Evolutionary conservation across 805 yeast species (phyloP).

Genomic region (Ogataea parapolymorpha): DNA sequence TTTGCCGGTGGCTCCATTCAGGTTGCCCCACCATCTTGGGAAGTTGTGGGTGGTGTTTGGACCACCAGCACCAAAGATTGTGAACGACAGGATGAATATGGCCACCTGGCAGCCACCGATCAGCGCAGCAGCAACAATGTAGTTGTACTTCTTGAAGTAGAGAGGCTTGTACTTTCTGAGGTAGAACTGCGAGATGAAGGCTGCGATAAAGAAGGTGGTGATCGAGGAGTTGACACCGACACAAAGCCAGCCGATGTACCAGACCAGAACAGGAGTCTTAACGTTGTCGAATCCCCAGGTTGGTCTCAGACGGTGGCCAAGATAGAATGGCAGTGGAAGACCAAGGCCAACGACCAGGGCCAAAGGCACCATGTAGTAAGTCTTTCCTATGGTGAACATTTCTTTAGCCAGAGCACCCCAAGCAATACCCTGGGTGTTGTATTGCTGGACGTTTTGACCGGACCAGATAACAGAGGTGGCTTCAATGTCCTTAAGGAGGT

Average conservation of each 20-base stretch:
- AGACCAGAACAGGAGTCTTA: conserved; percentile 28
- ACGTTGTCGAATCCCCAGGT: conserved; percentile 27
- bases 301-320: conserved; percentile 28
- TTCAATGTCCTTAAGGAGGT: conserved; percentile 26
- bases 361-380: conserved; percentile 32
- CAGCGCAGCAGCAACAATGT: conserved; percentile 46
- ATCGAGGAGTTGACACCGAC: conserved; percentile 34
- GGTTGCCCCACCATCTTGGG: conserved; percentile 36
- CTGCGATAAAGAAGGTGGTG: conserved; percentile 29
- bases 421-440: conserved; percentile 34
- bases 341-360: conserved; percentile 29
- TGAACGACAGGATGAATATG: conserved; percentile 31
- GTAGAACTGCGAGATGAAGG: conserved; percentile 26
- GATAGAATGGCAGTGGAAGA: conserved; percentile 31
- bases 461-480: conserved; percentile 35
- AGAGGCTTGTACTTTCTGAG: conserved; percentile 26
- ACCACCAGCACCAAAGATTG: conserved; percentile 34
- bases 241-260: conserved; percentile 34
- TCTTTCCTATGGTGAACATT: conserved; percentile 29
- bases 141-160: conserved; percentile 43
- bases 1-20: conserved; percentile 15
- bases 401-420: conserved; percentile 36
- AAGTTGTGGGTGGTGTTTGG: conserved; percentile 23
- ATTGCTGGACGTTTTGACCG: conserved; percentile 35
- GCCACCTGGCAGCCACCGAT: conserved; percentile 43